Conservation (phyloP, 2,329 filamentous ascomycete species). For the Aspergillus sp. region DNA sequence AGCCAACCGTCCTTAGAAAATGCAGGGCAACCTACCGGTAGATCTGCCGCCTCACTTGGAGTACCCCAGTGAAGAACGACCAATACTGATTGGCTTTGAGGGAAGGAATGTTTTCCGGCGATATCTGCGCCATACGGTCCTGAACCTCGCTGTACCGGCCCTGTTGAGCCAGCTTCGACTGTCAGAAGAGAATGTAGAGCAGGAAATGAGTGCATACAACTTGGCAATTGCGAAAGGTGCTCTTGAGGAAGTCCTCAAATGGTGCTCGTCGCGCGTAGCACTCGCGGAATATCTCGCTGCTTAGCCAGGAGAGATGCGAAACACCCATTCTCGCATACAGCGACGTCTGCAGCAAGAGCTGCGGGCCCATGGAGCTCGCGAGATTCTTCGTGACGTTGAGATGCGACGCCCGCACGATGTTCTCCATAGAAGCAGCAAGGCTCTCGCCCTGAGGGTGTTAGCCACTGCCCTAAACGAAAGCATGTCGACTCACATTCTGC, state of each 20-base stretch:
- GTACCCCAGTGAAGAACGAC: conserved; percentile 33
- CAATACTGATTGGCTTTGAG: conserved; percentile 63
- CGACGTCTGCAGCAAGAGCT: conserved; percentile 62
- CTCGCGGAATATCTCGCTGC: conserved; percentile 61
- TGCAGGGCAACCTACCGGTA: conserved; percentile 25
- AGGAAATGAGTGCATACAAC: conserved; percentile 33
- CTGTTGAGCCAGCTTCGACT: conserved; percentile 45
- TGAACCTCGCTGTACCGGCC: conserved; percentile 65
- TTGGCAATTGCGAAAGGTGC: conserved; percentile 61
- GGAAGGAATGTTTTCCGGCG: conserved; percentile 55
- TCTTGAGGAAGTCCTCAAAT: conserved; percentile 70
- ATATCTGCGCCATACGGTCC: conserved; percentile 49
- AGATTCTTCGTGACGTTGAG: conserved; percentile 70
- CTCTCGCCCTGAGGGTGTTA: conserved; percentile 43
- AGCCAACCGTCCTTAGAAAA: conserved; percentile 4
- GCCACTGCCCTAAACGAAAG: not conserved
- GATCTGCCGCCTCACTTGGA: conserved; percentile 34
- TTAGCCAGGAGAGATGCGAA: conserved; percentile 45
- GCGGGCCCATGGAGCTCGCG: conserved; percentile 60
- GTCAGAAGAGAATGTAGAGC: too few relatives aligned
- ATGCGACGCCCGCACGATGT: conserved; percentile 72
- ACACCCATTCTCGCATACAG: conserved; percentile 68
- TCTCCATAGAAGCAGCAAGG: conserved; percentile 57
- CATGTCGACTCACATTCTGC: conserved; percentile 52
- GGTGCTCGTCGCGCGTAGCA: conserved; percentile 57